A percentile compares a stretch with the other conserved stretches of the same genome.
Conservation (phyloP, 306 rosid species). For the Calophaca sinica region DNA sequence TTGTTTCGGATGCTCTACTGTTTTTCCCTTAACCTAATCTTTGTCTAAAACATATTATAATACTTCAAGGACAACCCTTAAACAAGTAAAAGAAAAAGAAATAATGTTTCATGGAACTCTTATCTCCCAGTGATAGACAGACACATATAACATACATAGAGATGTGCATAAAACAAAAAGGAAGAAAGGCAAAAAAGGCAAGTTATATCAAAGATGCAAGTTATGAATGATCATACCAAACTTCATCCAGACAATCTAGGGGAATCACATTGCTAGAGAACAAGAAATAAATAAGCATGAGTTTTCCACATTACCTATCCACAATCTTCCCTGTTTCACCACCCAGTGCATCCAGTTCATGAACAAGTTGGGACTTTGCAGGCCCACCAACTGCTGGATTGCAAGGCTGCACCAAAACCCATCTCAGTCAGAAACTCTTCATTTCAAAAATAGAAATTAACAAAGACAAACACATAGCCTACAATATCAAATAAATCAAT, state of each 20-base stretch:
- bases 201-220: neutral
- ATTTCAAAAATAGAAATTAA: too few relatives aligned
- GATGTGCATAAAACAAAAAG: neutral
- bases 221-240: slow-evolving; percentile 27
- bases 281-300: slow-evolving; percentile 33
- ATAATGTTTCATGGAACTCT: too few relatives aligned
- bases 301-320: slow-evolving; percentile 69
- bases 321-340: slow-evolving; percentile 96
- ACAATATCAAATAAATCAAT: too few relatives aligned
- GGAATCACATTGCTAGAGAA: slow-evolving; percentile 29
- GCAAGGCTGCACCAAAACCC: slow-evolving; percentile 80
- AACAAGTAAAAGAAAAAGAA: neutral
- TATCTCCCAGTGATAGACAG: neutral
- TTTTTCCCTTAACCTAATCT: neutral
- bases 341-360: slow-evolving; percentile 96
- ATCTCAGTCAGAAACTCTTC: slow-evolving; percentile 47
- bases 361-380: slow-evolving; percentile 95
- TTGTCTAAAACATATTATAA: neutral
- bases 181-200: neutral
- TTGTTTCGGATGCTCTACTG: neutral
- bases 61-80: neutral
- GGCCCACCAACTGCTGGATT: slow-evolving; percentile 99
- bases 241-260: slow-evolving; percentile 34
- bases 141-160: neutral
- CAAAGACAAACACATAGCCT: too few relatives aligned